Conservation (phyloP, 306 rosid species). For the Trifolium fragiferum region DNA sequence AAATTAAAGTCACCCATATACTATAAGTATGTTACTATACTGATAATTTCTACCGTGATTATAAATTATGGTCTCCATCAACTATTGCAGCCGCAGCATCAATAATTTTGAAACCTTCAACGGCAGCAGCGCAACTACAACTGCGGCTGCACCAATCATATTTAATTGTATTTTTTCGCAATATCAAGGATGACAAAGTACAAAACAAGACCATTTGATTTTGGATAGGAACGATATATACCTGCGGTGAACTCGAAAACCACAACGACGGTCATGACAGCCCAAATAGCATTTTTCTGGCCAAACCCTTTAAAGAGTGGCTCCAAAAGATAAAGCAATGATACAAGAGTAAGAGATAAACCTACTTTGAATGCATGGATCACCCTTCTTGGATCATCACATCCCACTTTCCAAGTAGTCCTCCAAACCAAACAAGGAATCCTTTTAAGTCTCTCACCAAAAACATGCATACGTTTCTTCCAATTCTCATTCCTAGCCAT, state of each 20-base stretch:
- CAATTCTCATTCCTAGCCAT: slow-evolving; percentile 34
- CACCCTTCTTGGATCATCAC: slow-evolving; percentile 81
- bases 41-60: background rate
- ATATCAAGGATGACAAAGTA: background rate
- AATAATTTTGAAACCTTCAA: background rate
- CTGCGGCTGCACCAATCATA: background rate
- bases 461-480: slow-evolving; percentile 40
- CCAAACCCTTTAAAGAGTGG: slow-evolving; percentile 78
- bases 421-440: slow-evolving; percentile 50
- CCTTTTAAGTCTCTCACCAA: slow-evolving; percentile 46
- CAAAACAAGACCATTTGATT: background rate
- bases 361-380: slow-evolving; percentile 90
- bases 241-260: slow-evolving; percentile 96
- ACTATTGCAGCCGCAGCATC: background rate
- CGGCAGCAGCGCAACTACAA: background rate
- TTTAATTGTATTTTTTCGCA: background rate
- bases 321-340: slow-evolving; percentile 70
- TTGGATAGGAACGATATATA: slow-evolving; percentile 25
- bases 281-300: slow-evolving; percentile 74
- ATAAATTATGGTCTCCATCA: background rate
- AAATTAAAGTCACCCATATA: background rate
- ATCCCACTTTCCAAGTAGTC: slow-evolving; percentile 66
- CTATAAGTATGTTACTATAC: background rate
- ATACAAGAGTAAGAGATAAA: slow-evolving; percentile 72
- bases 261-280: slow-evolving; percentile 91